Percentiles rank a stretch among this genome's conserved stretches.
Evolutionary conservation across 257 asterid genomes (phyloP).

Genomic region (Ajuga chamaepitys): DNA sequence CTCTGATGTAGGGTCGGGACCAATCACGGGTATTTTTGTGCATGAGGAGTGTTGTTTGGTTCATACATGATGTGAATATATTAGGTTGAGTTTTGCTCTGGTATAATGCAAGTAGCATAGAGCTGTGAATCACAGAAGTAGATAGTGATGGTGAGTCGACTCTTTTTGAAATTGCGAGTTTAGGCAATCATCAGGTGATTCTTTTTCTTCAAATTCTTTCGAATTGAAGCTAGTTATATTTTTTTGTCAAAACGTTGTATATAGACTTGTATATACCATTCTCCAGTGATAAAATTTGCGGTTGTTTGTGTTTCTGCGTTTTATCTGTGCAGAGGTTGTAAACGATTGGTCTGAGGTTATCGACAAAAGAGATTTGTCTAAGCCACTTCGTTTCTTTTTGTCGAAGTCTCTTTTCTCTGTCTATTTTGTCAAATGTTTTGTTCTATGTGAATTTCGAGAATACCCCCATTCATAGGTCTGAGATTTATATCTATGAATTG

Average conservation of each 20-base stretch:
- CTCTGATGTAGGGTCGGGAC: slow-evolving; percentile 55
- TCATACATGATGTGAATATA: slow-evolving; percentile 4
- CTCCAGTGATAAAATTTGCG: slow-evolving; percentile 1
- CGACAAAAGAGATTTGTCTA: too few relatives aligned
- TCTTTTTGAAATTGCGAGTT: slow-evolving; percentile 26
- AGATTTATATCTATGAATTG: too few relatives aligned
- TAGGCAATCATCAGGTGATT: slow-evolving; percentile 29
- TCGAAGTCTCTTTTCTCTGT: too few relatives aligned
- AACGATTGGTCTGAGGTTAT: too few relatives aligned
- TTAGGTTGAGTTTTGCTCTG: background rate
- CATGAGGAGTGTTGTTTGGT: background rate
- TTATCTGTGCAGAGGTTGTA: background rate
- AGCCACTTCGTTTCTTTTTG: too few relatives aligned
- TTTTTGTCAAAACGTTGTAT: slow-evolving; percentile 13
- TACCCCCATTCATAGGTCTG: too few relatives aligned
- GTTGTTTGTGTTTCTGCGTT: background rate
- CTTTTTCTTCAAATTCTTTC: slow-evolving; percentile 27
- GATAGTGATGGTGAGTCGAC: slow-evolving; percentile 28
- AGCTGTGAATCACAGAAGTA: slow-evolving; percentile 16
- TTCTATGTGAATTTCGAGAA: too few relatives aligned
- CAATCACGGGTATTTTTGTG: background rate
- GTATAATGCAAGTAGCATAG: slow-evolving; percentile 16
- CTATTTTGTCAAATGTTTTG: too few relatives aligned
- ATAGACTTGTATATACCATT: slow-evolving; percentile 29
- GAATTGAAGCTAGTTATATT: slow-evolving; percentile 14